Percentiles rank a stretch among this genome's conserved stretches.
phyloP scores from a whole-genome alignment of 106 monocot genomes.

The Dendrobium catenatum region DNA sequence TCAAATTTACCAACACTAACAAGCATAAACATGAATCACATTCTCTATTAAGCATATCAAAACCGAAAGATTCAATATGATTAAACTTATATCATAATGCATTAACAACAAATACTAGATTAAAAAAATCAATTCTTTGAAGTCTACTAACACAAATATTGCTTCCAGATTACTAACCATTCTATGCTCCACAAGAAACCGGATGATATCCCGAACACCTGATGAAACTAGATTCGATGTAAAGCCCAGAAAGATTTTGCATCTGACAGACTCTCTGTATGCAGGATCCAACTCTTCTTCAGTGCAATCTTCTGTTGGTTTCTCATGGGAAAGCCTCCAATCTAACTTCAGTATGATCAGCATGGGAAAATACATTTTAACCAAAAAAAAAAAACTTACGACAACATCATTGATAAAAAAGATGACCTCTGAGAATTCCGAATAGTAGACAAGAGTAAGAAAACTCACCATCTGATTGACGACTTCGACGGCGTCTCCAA shows the following conservation, averaged over 20 bases:
- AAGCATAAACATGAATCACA: not conserved
- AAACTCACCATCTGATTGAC: slow-evolving; percentile 78
- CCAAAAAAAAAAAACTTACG: not conserved
- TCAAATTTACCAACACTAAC: not conserved
- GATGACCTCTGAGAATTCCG: not conserved
- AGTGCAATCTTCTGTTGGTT: slow-evolving; percentile 47
- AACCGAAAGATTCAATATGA: not conserved
- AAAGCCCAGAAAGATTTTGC: slow-evolving; percentile 94
- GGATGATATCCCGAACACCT: slow-evolving; percentile 67
- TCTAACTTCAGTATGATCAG: slow-evolving; percentile 44
- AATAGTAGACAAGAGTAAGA: not conserved
- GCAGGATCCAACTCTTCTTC: slow-evolving; percentile 55
- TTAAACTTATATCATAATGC: not conserved
- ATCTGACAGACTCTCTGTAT: slow-evolving; percentile 69
- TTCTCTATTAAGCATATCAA: not conserved
- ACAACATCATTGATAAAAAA: no score
- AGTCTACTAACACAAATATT: not conserved
- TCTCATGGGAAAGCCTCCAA: slow-evolving; percentile 76
- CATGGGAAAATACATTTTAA: not conserved
- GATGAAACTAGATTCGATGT: slow-evolving; percentile 93
- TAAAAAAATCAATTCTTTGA: not conserved
- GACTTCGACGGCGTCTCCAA: slow-evolving; percentile 74
- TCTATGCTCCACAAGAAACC: slow-evolving; percentile 67
- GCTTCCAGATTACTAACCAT: slow-evolving; percentile 38
- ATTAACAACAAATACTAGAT: not conserved